Percentiles rank a stretch among this genome's conserved stretches.
These are phyloP conservation scores for Ganoderma sp. DNA, from an alignment of 1,284 basidiomycete species.

Conservation along the genomic window DNA sequence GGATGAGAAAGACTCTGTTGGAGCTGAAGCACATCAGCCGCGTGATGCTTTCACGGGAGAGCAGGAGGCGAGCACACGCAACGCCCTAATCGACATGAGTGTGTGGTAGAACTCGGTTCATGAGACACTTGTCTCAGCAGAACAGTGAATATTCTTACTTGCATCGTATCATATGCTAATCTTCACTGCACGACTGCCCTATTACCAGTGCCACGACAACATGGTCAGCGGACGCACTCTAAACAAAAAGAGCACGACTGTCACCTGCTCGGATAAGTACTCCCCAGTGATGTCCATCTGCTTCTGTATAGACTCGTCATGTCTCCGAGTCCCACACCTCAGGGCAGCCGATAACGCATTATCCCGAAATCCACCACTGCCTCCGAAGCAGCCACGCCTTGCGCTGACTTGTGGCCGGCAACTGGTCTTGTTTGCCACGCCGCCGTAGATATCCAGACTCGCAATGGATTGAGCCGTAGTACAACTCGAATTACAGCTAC, in stretches of 20 bases:
- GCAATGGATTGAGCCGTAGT: neutral
- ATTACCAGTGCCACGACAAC: no score
- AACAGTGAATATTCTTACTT: no score
- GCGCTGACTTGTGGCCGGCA: neutral
- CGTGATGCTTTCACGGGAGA: no score
- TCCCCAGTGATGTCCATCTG: neutral
- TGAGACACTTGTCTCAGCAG: no score
- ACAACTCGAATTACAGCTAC: neutral
- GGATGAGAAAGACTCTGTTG: no score
- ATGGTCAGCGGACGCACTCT: neutral
- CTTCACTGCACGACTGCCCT: no score
- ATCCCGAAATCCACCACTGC: neutral
- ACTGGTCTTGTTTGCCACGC: neutral
- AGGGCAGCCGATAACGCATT: neutral
- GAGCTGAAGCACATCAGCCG: no score
- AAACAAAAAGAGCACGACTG: neutral
- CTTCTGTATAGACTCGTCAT: neutral
- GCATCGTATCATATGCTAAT: no score
- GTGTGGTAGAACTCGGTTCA: no score
- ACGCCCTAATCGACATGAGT: no score
- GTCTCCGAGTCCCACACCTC: neutral
- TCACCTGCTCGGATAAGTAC: neutral
- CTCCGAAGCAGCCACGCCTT: no score
- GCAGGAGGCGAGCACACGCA: no score
- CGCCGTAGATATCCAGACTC: neutral